Evolutionary conservation across 495 filamentous ascomycete genomes (phyloP).

Genomic region (Apodospora peruviana): DNA sequence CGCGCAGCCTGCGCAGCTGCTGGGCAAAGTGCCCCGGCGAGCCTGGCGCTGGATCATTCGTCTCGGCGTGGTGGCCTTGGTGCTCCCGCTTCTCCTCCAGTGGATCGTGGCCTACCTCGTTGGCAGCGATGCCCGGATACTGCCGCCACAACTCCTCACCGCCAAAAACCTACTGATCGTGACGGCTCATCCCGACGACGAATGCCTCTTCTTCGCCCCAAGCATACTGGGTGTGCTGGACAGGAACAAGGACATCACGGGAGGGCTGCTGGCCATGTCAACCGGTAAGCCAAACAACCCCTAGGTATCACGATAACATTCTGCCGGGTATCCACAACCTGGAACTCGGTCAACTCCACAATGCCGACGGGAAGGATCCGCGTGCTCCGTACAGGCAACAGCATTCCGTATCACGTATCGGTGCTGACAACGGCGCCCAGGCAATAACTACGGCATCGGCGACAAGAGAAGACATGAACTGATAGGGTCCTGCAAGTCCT

Average conservation of each 20-base stretch:
- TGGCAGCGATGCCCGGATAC: constrained; percentile 29
- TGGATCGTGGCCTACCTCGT: constrained; percentile 33
- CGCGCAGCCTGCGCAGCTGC: constrained; percentile 9
- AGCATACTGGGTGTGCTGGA: constrained; percentile 35
- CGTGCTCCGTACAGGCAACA: too few relatives aligned
- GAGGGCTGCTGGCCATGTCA: constrained; percentile 34
- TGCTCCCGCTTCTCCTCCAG: constrained; percentile 31
- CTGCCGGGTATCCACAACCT: too few relatives aligned
- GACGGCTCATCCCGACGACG: constrained; percentile 40
- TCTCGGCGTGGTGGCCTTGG: constrained; percentile 16
- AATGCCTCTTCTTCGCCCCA: constrained; percentile 38
- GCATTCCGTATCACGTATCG: too few relatives aligned
- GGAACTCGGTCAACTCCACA: too few relatives aligned
- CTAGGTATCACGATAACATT: too few relatives aligned
- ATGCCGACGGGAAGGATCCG: too few relatives aligned
- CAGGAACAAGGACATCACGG: constrained; percentile 22
- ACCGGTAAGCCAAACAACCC: constrained; percentile 33
- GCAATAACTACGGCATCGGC: constrained; percentile 38
- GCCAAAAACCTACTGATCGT: constrained; percentile 35
- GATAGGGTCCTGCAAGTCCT: constrained; percentile 27
- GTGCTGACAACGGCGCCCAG: constrained; percentile 12
- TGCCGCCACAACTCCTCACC: constrained; percentile 29
- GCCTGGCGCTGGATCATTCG: constrained; percentile 25
- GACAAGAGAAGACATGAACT: constrained; percentile 28
- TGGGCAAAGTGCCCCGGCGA: constrained; percentile 18